phyloP scores from a whole-genome alignment of 2,329 filamentous ascomycete genomes.

The Hirsutella minnesotensis region DNA sequence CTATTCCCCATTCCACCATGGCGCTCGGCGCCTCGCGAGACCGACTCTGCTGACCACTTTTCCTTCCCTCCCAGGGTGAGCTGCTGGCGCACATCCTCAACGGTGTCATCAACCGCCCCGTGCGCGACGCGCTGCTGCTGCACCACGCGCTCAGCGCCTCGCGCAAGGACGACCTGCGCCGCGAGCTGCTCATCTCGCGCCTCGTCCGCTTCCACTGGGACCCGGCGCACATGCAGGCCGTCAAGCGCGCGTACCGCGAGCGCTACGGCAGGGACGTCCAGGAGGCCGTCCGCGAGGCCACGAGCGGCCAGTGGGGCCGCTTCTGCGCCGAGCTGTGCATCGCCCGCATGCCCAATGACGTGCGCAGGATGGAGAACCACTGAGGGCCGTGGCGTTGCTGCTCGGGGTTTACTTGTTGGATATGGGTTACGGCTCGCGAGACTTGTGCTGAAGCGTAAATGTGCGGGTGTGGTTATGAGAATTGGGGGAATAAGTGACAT shows the following conservation, averaged over 20 bases:
- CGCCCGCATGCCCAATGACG: slow-evolving; percentile 46
- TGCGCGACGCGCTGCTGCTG: slow-evolving; percentile 81
- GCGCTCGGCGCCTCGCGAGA: no score
- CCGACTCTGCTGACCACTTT: no score
- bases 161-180: slow-evolving; percentile 58
- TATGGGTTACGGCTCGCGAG: no score
- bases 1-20: neutral
- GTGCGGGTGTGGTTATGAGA: no score
- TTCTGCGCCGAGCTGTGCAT: slow-evolving; percentile 65
- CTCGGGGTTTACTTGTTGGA: neutral
- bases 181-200: slow-evolving; percentile 77
- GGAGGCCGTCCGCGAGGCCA: slow-evolving; percentile 66
- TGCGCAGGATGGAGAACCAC: slow-evolving; percentile 32
- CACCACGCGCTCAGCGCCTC: slow-evolving; percentile 78
- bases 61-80: slow-evolving; percentile 56
- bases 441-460: no score
- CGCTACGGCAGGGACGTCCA: slow-evolving; percentile 66
- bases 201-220: slow-evolving; percentile 93
- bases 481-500: no score
- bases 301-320: slow-evolving; percentile 62
- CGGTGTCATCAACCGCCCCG: slow-evolving; percentile 89
- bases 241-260: slow-evolving; percentile 70
- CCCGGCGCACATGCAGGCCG: slow-evolving; percentile 61
- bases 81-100: slow-evolving; percentile 91
- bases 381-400: neutral